phyloP scores from a whole-genome alignment of 176 grass and related monocot species.

The Phoenix dactylifera region DNA sequence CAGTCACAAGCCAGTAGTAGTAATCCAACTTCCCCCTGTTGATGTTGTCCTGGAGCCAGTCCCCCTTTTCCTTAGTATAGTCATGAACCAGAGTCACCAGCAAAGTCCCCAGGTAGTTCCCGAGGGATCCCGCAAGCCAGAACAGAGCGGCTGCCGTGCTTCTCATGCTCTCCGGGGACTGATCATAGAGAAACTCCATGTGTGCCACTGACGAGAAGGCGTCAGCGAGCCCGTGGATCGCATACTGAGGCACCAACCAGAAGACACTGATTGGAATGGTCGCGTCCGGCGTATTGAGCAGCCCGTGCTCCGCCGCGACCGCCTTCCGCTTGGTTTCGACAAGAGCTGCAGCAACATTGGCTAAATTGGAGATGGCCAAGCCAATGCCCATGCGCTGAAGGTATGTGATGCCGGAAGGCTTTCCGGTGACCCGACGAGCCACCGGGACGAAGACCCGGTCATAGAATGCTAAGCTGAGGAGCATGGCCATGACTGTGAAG shows the following conservation, averaged over 20 bases:
- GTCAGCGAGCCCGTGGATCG: constrained; percentile 59
- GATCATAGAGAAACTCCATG: constrained; percentile 89
- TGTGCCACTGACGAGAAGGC: constrained; percentile 78
- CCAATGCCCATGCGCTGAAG: constrained; percentile 79
- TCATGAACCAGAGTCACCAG: too few species aligned
- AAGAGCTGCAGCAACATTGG: constrained; percentile 51
- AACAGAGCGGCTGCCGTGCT: too few species aligned
- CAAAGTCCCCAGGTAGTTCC: too few species aligned
- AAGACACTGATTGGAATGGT: constrained; percentile 58
- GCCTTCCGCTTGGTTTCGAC: constrained; percentile 46
- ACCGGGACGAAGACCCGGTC: constrained; percentile 2
- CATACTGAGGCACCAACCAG: constrained; percentile 82
- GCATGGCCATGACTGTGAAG: constrained; percentile 5
- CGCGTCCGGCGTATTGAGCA: constrained; percentile 27
- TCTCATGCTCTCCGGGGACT: too few species aligned
- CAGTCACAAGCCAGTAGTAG: too few species aligned
- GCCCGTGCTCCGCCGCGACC: constrained; percentile 32
- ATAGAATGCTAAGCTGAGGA: constrained; percentile 2
- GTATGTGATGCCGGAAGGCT: constrained; percentile 56
- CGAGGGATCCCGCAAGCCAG: too few species aligned
- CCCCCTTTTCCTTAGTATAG: too few species aligned
- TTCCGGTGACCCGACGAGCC: constrained; percentile 34
- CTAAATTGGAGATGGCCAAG: constrained; percentile 38
- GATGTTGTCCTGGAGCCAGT: too few species aligned
- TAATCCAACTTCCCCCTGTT: too few species aligned